Conservation (phyloP, 805 yeast genomes). For the Myxozyma melibiosi region DNA sequence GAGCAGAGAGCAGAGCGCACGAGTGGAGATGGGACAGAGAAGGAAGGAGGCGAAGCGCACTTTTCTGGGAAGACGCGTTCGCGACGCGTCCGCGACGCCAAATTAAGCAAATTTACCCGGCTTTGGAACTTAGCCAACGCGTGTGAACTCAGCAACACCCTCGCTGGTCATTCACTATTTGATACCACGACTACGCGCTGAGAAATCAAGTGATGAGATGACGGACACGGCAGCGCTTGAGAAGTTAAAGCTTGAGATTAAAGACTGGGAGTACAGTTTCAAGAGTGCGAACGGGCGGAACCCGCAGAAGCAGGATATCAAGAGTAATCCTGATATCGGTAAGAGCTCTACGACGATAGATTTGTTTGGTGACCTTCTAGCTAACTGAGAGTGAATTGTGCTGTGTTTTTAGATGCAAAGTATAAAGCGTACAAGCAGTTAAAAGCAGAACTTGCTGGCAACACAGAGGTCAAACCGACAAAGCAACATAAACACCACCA, state of each 20-base stretch:
- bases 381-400: neutral
- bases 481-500: neutral
- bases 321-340: constrained; percentile 44
- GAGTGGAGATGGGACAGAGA: too few relatives aligned
- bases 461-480: neutral
- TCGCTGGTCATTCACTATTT: too few relatives aligned
- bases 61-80: too few relatives aligned
- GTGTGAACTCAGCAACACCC: too few relatives aligned
- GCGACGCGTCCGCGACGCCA: too few relatives aligned
- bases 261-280: constrained; percentile 59
- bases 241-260: constrained; percentile 49
- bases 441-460: neutral
- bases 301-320: constrained; percentile 55
- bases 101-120: too few relatives aligned
- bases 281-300: constrained; percentile 45
- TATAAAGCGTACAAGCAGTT: constrained; percentile 22
- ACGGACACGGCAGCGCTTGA: constrained; percentile 3
- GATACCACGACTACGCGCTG: too few relatives aligned
- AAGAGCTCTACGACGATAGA: constrained; percentile 20
- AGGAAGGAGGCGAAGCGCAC: too few relatives aligned
- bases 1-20: too few relatives aligned
- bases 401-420: constrained; percentile 19
- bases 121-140: too few relatives aligned
- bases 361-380: neutral
- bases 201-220: too few relatives aligned